These are phyloP conservation scores for Thermomucor indicae-seudaticae DNA, from an alignment of 371 early-diverging fungal genomes.

Conservation along the genomic window DNA sequence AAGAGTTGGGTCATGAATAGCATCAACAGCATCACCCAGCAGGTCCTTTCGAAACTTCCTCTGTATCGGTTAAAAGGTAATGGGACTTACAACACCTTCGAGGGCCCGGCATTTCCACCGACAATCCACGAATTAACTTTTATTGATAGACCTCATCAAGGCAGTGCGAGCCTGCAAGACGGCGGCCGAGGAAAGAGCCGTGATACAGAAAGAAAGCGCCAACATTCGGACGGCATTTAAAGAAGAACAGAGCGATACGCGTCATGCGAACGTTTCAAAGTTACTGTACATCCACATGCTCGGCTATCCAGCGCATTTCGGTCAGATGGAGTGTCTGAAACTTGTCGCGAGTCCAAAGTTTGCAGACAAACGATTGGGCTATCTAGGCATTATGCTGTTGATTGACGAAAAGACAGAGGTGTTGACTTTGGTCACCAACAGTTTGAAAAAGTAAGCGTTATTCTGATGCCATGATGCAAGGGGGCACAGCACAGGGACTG, in stretches of 20 bases:
- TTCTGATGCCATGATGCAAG: background rate
- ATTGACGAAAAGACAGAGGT: constrained; percentile 97
- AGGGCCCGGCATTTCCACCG: background rate
- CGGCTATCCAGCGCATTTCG: constrained; percentile 97
- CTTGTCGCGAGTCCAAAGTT: constrained; percentile 90
- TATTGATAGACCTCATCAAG: constrained; percentile 88
- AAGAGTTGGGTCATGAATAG: constrained; percentile 29
- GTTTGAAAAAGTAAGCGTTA: constrained; percentile 81
- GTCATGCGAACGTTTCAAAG: constrained; percentile 92
- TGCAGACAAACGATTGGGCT: constrained; percentile 95
- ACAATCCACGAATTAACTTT: background rate
- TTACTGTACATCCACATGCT: constrained; percentile 97
- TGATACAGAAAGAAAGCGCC: constrained; percentile 97
- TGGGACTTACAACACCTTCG: background rate
- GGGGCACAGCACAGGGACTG: background rate
- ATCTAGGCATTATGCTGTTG: constrained; percentile 94
- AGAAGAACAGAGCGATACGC: constrained; percentile 80
- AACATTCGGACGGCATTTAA: constrained; percentile 92
- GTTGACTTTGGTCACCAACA: constrained; percentile 94
- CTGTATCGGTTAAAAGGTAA: constrained; percentile 47
- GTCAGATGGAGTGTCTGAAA: constrained; percentile 98
- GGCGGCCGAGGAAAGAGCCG: constrained; percentile 96
- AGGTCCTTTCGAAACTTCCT: constrained; percentile 48
- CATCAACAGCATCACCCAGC: constrained; percentile 51
- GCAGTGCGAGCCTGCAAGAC: constrained; percentile 95